Base-by-base conservation (phyloP, 148 eudicot species). In the Diospyros kaki region DNA sequence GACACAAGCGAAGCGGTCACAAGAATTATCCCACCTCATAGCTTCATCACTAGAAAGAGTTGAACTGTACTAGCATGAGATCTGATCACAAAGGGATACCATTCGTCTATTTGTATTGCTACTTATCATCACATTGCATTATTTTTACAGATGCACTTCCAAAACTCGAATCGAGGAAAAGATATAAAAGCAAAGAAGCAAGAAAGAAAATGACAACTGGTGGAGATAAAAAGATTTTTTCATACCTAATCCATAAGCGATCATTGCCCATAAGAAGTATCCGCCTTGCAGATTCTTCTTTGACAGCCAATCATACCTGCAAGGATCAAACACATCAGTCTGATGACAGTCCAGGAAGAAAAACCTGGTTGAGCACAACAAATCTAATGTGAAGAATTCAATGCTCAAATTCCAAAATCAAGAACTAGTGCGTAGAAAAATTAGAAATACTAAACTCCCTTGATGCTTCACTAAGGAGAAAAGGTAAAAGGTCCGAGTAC, bases 211-310 rank as follows among this genome's bases (percentile, higher is more conserved):
- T 13, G 6, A 43, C 18, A 28, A 50, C 28, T 2, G 6, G 52
- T 15, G 17, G 52, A 68, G 28, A 4, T 50, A 45, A 12, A 15
- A 50, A 66, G 46, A 66, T 14, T 18, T 9, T 46, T 44, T 74
- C 48, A 10, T 86, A 90, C 96, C 96, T 83, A 91, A 77, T 83
- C 91, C 96, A 69, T 87, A 89, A 64, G 96, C 96, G 71, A 84
- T 42, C 90, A 91, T 89, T 53, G 84, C 78, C 89, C 89, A 86
- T 71, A 89, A 77, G 69, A 91, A 91, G 78, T 91, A 87, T 66
- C 96, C 91, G 51, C 89, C 81, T 77, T 81, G 87, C 58, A 91
- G 84, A 65, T 76, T 86, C 81, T 86, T 87, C 79, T 87, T 85
- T 52, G 86, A 89, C 73, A 89, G 84, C 90, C 93, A 91, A 77